Conservation (phyloP, 1,284 basidiomycete genomes). For the Sporisorium sorghi region DNA sequence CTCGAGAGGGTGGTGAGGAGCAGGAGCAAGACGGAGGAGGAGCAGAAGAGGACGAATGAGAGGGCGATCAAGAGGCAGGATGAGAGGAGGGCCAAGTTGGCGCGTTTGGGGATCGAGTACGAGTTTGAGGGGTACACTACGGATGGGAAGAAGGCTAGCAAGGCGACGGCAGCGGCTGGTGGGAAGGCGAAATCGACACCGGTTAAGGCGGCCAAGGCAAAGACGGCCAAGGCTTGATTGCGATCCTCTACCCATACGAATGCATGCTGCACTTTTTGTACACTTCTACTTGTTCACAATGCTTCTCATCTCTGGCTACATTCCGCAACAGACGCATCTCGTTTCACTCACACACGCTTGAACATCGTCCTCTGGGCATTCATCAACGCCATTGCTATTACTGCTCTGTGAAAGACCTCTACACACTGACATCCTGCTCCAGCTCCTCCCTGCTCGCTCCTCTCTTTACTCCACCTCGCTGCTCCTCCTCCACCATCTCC, state of each 20-base stretch:
- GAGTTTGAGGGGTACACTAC: slow-evolving; percentile 76
- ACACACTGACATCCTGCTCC: not conserved
- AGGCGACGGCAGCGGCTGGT: not conserved
- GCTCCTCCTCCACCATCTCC: not conserved
- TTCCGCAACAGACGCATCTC: not conserved
- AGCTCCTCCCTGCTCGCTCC: not conserved
- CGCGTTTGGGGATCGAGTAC: slow-evolving; percentile 87
- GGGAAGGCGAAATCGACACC: slow-evolving; percentile 6
- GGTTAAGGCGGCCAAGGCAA: slow-evolving; percentile 10
- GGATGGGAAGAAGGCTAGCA: slow-evolving; percentile 14
- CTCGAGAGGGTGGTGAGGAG: slow-evolving; percentile 78
- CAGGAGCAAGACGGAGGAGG: slow-evolving; percentile 80
- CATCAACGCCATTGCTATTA: not conserved
- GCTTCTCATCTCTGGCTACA: not conserved
- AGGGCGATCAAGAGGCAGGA: slow-evolving; percentile 83
- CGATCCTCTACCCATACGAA: too few species aligned
- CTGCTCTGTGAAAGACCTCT: too few species aligned
- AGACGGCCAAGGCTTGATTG: slow-evolving; percentile 28
- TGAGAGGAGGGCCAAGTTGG: slow-evolving; percentile 82
- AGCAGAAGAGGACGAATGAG: slow-evolving; percentile 78
- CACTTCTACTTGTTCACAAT: not conserved
- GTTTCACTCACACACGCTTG: slow-evolving; percentile 1
- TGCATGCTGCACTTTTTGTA: too few species aligned
- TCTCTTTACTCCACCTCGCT: not conserved
- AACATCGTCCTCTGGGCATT: not conserved